Conservation (phyloP, 2,329 filamentous ascomycete species). For the Chaetomium globosum region DNA sequence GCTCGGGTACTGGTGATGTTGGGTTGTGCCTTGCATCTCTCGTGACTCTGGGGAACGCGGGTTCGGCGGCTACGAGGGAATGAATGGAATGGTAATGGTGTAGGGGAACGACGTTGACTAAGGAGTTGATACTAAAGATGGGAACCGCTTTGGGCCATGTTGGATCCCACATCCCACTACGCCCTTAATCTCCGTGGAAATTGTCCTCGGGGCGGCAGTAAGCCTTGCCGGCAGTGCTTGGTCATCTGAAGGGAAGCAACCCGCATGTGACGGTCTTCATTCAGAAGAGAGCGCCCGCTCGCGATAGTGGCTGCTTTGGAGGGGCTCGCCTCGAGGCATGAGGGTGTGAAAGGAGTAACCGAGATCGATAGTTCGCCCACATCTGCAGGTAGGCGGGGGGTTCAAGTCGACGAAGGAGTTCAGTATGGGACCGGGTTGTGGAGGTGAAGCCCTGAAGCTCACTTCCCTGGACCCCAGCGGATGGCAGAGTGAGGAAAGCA, state of each 20-base stretch:
- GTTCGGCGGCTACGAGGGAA: neutral
- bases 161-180: neutral
- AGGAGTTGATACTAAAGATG: neutral
- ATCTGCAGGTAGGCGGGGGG: slow-evolving; percentile 16
- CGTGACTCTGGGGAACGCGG: neutral
- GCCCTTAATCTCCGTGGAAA: neutral
- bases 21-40: neutral
- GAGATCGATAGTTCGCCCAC: slow-evolving; percentile 32
- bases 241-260: neutral
- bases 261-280: neutral
- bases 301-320: slow-evolving; percentile 6
- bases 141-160: neutral
- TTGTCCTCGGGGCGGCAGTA: neutral
- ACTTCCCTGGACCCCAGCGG: neutral
- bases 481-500: neutral
- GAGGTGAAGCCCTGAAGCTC: neutral
- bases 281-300: neutral
- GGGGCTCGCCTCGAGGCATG: slow-evolving; percentile 12
- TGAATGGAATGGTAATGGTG: slow-evolving; percentile 7
- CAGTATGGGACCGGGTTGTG: neutral
- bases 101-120: slow-evolving; percentile 4
- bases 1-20: neutral
- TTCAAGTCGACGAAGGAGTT: neutral
- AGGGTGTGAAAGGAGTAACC: slow-evolving; percentile 17
- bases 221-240: neutral